A percentile compares a stretch with the other conserved stretches of the same genome.
Conservation (phyloP, 345 rosid species). For the Hibiscus syriacus region DNA sequence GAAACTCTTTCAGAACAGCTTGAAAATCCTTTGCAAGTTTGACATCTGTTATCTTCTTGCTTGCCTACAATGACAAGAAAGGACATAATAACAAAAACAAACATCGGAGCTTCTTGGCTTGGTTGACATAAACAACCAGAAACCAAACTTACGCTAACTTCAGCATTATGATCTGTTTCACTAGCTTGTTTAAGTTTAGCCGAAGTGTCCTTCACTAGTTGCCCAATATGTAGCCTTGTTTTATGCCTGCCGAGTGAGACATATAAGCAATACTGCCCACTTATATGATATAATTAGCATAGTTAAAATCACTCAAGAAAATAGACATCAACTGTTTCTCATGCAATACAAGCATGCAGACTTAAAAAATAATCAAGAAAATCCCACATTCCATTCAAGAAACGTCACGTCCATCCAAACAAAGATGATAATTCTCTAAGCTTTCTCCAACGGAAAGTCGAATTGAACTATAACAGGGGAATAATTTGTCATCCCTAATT, state of each 20-base stretch:
- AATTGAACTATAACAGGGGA: background rate
- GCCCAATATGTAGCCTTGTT: constrained; percentile 75
- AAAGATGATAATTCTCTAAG: background rate
- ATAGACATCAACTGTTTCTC: background rate
- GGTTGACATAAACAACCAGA: constrained; percentile 7
- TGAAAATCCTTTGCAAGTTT: constrained; percentile 98
- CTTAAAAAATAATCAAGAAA: background rate
- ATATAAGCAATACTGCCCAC: background rate
- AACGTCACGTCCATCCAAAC: background rate
- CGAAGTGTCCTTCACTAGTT: constrained; percentile 90
- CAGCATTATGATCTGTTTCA: constrained; percentile 70
- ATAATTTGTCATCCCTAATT: background rate
- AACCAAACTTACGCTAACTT: constrained; percentile 52
- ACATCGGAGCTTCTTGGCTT: background rate
- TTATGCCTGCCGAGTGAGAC: constrained; percentile 48
- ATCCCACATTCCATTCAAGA: background rate
- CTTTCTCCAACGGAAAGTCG: background rate
- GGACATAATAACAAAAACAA: background rate
- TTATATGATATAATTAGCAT: background rate
- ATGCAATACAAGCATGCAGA: background rate
- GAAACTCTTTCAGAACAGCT: constrained; percentile 90
- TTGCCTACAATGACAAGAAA: constrained; percentile 37
- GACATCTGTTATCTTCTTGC: constrained; percentile 95
- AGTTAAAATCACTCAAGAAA: constrained; percentile 10
- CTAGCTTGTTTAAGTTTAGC: constrained; percentile 87